Evolutionary conservation across 176 grass and related monocot species (phyloP).

Genomic region (Avena atlantica): DNA sequence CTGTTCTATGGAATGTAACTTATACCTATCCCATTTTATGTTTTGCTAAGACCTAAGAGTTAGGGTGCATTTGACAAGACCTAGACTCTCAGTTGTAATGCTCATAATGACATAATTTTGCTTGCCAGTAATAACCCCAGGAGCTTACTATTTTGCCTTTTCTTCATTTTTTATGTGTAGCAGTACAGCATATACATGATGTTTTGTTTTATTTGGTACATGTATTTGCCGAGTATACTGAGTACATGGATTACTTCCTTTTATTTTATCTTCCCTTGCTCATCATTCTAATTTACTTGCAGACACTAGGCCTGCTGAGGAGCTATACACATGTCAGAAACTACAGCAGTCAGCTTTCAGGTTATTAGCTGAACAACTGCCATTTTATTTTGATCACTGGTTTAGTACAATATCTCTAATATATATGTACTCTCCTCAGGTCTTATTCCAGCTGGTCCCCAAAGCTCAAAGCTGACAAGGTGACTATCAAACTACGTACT

Average conservation of each 20-base stretch:
- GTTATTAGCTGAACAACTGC: conserved; percentile 44
- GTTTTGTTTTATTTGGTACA: background rate
- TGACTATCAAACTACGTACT: background rate
- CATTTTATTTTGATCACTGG: conserved; percentile 1
- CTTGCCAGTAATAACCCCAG: background rate
- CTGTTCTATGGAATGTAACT: background rate
- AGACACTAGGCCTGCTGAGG: conserved; percentile 70
- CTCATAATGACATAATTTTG: background rate
- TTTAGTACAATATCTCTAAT: background rate
- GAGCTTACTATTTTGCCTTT: background rate
- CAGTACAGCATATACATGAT: background rate
- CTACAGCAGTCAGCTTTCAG: conserved; percentile 78
- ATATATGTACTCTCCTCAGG: conserved; percentile 11
- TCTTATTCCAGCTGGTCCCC: conserved; percentile 52
- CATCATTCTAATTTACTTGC: conserved; percentile 9
- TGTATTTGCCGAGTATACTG: background rate
- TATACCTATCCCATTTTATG: background rate
- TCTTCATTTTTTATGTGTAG: conserved; percentile 13
- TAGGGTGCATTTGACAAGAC: background rate
- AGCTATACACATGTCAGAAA: conserved; percentile 65
- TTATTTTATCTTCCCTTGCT: conserved; percentile 7
- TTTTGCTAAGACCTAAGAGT: background rate
- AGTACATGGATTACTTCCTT: background rate
- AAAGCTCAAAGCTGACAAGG: conserved; percentile 33
- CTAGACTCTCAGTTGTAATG: background rate